These are phyloP conservation scores for Trametes versicolor DNA, from an alignment of 1,284 basidiomycete genomes.

Conservation along the genomic window DNA sequence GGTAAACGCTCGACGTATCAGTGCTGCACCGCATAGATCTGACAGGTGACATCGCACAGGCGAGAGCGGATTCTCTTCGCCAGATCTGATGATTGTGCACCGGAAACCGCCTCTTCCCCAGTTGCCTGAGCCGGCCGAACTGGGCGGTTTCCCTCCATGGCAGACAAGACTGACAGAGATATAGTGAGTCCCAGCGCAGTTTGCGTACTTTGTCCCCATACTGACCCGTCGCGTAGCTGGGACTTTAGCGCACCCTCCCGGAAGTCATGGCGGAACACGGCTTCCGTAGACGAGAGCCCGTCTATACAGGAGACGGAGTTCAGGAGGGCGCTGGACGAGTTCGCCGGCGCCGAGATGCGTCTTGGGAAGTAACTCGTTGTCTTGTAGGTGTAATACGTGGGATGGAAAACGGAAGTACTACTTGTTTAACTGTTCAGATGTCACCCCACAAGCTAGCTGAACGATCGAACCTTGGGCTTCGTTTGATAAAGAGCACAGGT, in stretches of 20 bases:
- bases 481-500: background rate
- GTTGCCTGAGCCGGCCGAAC: constrained; percentile 60
- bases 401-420: constrained; percentile 13
- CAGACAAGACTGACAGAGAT: constrained; percentile 80
- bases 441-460: background rate
- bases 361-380: constrained; percentile 65
- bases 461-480: background rate
- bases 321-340: constrained; percentile 74
- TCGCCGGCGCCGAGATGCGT: constrained; percentile 74
- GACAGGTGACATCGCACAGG: constrained; percentile 36
- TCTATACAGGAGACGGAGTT: constrained; percentile 64
- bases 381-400: constrained; percentile 28
- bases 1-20: constrained; percentile 49
- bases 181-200: constrained; percentile 57
- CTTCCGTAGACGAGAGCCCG: constrained; percentile 20
- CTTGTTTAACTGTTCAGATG: background rate
- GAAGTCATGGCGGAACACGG: constrained; percentile 20
- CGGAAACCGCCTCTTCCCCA: constrained; percentile 52
- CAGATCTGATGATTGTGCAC: constrained; percentile 81
- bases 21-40: background rate
- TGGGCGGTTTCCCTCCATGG: constrained; percentile 83
- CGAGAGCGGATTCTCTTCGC: constrained; percentile 62
- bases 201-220: background rate
- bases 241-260: constrained; percentile 19
- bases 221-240: constrained; percentile 17